Percentiles rank a stretch among this genome's conserved stretches.
Conservation (phyloP, 345 rosid species). For the Nasturtium officinale region DNA sequence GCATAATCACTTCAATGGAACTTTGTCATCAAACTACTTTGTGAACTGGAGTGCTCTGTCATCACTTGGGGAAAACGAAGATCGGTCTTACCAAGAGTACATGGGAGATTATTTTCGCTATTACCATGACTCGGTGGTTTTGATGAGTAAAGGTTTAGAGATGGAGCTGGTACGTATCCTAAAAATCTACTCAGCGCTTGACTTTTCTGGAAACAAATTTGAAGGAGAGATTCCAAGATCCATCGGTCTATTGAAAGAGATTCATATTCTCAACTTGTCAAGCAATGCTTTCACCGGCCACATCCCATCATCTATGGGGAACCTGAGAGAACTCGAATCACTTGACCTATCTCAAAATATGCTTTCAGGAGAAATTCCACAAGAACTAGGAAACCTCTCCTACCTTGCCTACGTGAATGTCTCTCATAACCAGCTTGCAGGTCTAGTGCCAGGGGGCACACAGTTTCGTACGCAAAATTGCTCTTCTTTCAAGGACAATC, state of each 20-base stretch:
- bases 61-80: not conserved
- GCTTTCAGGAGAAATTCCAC: conserved; percentile 5
- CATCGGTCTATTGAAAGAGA: conserved; percentile 9
- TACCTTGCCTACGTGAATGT: conserved; percentile 1
- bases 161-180: conserved; percentile 1
- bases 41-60: conserved; percentile 8
- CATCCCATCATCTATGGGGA: conserved; percentile 3
- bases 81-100: not conserved
- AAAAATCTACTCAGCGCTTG: conserved; percentile 7
- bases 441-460: not conserved
- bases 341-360: not conserved
- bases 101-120: conserved; percentile 8
- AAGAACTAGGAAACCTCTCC: conserved; percentile 4
- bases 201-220: no score
- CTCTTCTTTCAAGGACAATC: not conserved
- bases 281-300: conserved; percentile 6
- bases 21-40: conserved; percentile 2
- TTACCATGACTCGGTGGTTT: conserved; percentile 21
- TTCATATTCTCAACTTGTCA: conserved; percentile 8
- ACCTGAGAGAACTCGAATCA: not conserved
- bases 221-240: no score
- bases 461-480: not conserved
- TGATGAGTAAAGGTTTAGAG: conserved; percentile 6
- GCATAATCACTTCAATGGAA: conserved; percentile 8
- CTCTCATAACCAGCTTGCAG: conserved; percentile 10